These are phyloP conservation scores for Galerina sulciceps DNA, from an alignment of 768 basidiomycete genomes.

Conservation along the genomic window DNA sequence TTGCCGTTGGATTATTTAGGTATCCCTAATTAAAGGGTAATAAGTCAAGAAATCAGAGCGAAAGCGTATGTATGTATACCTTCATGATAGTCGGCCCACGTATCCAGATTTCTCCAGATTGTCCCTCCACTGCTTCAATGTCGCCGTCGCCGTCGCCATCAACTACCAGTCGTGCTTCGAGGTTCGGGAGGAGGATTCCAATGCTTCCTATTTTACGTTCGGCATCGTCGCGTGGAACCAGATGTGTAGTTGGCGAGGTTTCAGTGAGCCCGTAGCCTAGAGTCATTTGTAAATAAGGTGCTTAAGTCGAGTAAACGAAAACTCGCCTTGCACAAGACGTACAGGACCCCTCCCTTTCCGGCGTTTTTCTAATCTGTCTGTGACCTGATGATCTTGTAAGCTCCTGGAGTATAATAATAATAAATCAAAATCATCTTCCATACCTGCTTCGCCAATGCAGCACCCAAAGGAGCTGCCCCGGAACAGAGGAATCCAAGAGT, in stretches of 20 bases:
- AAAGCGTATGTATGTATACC: constrained; percentile 33
- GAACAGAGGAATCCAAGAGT: constrained; percentile 62
- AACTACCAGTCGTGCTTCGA: constrained; percentile 74
- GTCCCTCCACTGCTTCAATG: constrained; percentile 53
- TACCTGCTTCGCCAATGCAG: constrained; percentile 59
- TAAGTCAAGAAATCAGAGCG: not conserved
- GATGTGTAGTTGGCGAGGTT: constrained; percentile 73
- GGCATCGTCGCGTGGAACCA: constrained; percentile 49
- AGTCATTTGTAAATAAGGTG: not conserved
- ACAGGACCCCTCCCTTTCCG: constrained; percentile 45
- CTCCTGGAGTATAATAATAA: not conserved
- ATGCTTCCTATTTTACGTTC: constrained; percentile 63
- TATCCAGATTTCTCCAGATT: constrained; percentile 83
- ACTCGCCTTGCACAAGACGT: constrained; percentile 55
- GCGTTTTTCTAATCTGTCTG: constrained; percentile 36
- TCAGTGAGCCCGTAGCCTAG: constrained; percentile 82
- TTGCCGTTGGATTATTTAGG: constrained; percentile 72
- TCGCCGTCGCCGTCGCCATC: constrained; percentile 58
- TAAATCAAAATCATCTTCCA: constrained; percentile 1
- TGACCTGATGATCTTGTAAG: constrained; percentile 30
- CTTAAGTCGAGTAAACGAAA: not conserved
- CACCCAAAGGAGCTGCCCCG: constrained; percentile 83
- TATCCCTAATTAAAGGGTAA: constrained; percentile 57
- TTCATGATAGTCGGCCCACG: constrained; percentile 84
- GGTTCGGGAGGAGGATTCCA: constrained; percentile 73